These are phyloP conservation scores for Pythium brachiatum DNA, from an alignment of 352 stramenopile genomes.

Conservation along the genomic window DNA sequence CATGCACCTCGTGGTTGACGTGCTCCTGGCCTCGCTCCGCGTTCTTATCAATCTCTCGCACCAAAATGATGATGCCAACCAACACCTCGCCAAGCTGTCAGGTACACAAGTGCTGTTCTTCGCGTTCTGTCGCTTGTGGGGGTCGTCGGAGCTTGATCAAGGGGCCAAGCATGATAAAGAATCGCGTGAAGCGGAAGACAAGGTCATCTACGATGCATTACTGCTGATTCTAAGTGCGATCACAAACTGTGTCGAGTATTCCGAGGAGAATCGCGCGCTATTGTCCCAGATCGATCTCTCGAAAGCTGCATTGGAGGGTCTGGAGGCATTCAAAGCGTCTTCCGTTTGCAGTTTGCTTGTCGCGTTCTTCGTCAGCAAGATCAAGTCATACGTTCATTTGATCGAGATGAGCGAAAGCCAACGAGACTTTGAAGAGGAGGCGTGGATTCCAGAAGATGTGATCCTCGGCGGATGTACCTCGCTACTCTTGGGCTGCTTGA, in stretches of 20 bases:
- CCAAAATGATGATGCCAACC: slow-evolving; percentile 50
- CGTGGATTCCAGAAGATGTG: slow-evolving; percentile 71
- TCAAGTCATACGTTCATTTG: slow-evolving; percentile 50
- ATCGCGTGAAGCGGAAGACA: slow-evolving; percentile 27
- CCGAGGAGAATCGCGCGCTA: slow-evolving; percentile 41
- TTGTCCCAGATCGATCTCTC: slow-evolving; percentile 30
- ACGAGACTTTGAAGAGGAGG: slow-evolving; percentile 22
- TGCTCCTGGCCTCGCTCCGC: slow-evolving; percentile 44
- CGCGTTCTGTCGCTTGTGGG: slow-evolving; percentile 42
- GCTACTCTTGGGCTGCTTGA: slow-evolving; percentile 70
- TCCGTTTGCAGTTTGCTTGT: slow-evolving; percentile 40
- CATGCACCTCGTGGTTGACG: slow-evolving; percentile 37
- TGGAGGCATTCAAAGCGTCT: slow-evolving; percentile 10
- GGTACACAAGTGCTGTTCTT: slow-evolving; percentile 46
- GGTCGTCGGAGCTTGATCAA: slow-evolving; percentile 7
- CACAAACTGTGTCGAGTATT: slow-evolving; percentile 69
- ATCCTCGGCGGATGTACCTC: slow-evolving; percentile 68
- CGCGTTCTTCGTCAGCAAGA: slow-evolving; percentile 51
- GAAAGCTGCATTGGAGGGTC: neutral
- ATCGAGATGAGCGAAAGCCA: slow-evolving; percentile 38
- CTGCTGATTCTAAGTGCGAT: slow-evolving; percentile 69
- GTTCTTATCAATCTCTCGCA: slow-evolving; percentile 83
- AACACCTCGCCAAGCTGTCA: slow-evolving; percentile 31
- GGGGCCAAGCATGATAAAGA: neutral
- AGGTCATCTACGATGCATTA: slow-evolving; percentile 51